Base-by-base conservation (phyloP, 192 early-diverging fungal genomes). In the Entomortierella chlamydospora region DNA sequence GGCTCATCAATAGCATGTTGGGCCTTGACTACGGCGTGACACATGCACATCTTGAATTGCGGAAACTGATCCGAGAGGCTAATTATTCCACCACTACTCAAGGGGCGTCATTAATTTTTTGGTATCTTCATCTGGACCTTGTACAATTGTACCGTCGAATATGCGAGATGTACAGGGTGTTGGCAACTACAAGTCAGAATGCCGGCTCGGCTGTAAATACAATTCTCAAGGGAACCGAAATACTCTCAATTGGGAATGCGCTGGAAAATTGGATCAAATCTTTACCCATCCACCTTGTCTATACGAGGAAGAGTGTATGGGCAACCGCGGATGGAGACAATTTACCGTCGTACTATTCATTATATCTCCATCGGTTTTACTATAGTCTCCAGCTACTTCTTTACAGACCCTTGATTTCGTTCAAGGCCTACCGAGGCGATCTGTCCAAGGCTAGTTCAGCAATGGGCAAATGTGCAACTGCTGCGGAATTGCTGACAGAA, bases 351-450 rank as follows among this genome's bases (percentile, higher is more conserved):
- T 78, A 78, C 50, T 78, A 78, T 18, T 51, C 66, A 37, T 47
- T 78, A 13, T 78, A 70, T 34, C 56, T 78, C n/a, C 74, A 78
- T 45, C 74, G 74, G 6, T 78, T 64, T 30, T 78, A 78, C 29
- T 64, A 59, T 56, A 64, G 74, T 51, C 28, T 64, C 25, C 41
- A 54, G 23, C 25, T 78, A 4, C 61, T 78, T 23, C 67, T 78
- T 47, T 70, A 78, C 26, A 66, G 74, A 0, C 74, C 74, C 26
- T 34, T 63, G n/a, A 61, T 78, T 53, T 37, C 22, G 37, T 68
- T 28, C 25, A 33, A 22, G 17, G 4, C 43, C 15, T 29, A 61
- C 13, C 57, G 66, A 0, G 73, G 64, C 18, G 26, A 41, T 11
- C 53, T 68, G 9, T 56, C 59, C 1, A 53, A 76, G 17, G 26